Evolutionary conservation across 257 asterid species (phyloP).

Genomic region (Sherardia arvensis): DNA sequence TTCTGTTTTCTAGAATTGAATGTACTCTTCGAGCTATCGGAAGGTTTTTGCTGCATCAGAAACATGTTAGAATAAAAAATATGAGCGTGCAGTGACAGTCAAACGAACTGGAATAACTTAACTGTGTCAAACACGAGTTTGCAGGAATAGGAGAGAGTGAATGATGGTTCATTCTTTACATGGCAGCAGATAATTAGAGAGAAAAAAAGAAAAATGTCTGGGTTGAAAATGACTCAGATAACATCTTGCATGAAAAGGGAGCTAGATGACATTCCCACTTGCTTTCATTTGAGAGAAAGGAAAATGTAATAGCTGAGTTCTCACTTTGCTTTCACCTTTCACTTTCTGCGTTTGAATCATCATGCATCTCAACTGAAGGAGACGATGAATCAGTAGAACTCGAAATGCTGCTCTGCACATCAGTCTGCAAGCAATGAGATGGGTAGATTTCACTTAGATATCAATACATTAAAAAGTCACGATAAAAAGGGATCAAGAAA

Average conservation of each 20-base stretch:
- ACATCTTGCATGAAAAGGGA: background rate
- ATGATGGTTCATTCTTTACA: background rate
- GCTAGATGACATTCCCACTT: background rate
- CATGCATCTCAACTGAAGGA: slow-evolving; percentile 29
- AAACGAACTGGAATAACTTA: background rate
- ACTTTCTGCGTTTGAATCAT: slow-evolving; percentile 23
- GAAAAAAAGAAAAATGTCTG: background rate
- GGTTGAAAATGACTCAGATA: background rate
- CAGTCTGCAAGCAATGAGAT: slow-evolving; percentile 15
- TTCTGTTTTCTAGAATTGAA: slow-evolving; percentile 16
- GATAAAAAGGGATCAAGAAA: slow-evolving; percentile 13
- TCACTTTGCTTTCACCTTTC: slow-evolving; percentile 60
- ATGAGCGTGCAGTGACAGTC: background rate
- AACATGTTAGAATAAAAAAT: slow-evolving; percentile 6
- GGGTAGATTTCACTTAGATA: slow-evolving; percentile 1
- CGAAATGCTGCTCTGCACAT: slow-evolving; percentile 33
- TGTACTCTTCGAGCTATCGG: slow-evolving; percentile 13
- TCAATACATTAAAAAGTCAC: slow-evolving; percentile 1
- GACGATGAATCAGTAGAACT: slow-evolving; percentile 29
- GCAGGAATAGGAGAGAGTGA: background rate
- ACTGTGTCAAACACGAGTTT: background rate
- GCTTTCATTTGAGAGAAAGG: slow-evolving; percentile 17
- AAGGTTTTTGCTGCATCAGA: slow-evolving; percentile 22
- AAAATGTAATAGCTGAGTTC: slow-evolving; percentile 22
- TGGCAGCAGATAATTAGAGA: background rate